Conservation (phyloP, 176 grass and related monocot species). For the Cenchrus fungigraminus region DNA sequence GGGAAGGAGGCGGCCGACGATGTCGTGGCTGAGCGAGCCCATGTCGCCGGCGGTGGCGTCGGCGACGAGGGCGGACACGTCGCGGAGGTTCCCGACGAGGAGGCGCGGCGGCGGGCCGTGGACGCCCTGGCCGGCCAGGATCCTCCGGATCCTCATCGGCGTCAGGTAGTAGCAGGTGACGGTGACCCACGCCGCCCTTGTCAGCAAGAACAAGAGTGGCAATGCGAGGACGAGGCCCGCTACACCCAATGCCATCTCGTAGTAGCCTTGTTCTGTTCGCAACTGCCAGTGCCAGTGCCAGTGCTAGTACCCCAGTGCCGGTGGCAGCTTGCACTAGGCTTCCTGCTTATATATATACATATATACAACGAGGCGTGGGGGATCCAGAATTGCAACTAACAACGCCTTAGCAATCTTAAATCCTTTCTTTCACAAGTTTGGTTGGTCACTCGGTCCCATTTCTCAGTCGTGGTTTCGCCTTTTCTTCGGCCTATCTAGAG, state of each 20-base stretch:
- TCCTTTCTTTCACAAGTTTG: too few relatives aligned
- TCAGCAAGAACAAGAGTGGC: conserved; percentile 48
- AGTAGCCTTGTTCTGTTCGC: conserved; percentile 13
- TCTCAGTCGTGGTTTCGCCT: too few relatives aligned
- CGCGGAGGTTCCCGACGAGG: conserved; percentile 75
- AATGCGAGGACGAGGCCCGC: conserved; percentile 12
- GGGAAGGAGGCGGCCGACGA: conserved; percentile 80
- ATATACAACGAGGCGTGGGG: not conserved
- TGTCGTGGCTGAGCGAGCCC: conserved; percentile 71
- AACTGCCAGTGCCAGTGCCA: conserved; percentile 17
- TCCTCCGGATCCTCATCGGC: conserved; percentile 60
- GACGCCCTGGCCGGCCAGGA: conserved; percentile 69
- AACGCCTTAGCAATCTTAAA: too few relatives aligned
- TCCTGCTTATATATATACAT: not conserved
- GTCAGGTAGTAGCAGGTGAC: conserved; percentile 73
- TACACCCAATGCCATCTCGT: conserved; percentile 17
- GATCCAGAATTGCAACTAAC: too few relatives aligned
- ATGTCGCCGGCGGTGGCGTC: conserved; percentile 66
- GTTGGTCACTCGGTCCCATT: too few relatives aligned
- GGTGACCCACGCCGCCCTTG: conserved; percentile 63
- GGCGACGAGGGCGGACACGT: conserved; percentile 62
- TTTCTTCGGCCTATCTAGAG: not conserved
- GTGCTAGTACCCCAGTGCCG: not conserved
- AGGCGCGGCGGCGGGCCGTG: conserved; percentile 55
- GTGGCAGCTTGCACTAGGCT: conserved; percentile 15